phyloP scores from a whole-genome alignment of 768 basidiomycete species.

The Suillus subaureus region DNA sequence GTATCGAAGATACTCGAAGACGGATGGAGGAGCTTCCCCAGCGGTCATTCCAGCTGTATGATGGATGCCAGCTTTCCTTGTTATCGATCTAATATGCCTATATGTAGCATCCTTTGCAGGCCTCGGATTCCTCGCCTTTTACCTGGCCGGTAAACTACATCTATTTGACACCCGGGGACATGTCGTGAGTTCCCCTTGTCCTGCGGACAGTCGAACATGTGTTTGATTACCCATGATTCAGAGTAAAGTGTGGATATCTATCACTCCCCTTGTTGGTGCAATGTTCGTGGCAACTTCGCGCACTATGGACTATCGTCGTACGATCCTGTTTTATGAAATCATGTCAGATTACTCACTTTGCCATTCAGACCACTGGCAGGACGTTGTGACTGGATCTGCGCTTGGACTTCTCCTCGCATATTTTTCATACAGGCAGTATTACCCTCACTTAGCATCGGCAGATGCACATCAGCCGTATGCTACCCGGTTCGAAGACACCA shows the following conservation, averaged over 20 bases:
- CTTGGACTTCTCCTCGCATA: constrained; percentile 74
- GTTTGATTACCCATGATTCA: constrained; percentile 22
- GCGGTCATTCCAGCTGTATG: constrained; percentile 87
- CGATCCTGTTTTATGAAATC: constrained; percentile 19
- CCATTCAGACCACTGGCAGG: constrained; percentile 85
- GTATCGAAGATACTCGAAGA: constrained; percentile 60
- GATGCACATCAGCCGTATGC: constrained; percentile 67
- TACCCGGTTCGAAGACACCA: constrained; percentile 55
- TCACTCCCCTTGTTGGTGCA: constrained; percentile 76
- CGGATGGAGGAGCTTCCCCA: constrained; percentile 91
- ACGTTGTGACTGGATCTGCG: constrained; percentile 76
- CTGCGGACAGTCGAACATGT: neutral
- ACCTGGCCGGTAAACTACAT: constrained; percentile 89
- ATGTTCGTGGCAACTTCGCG: constrained; percentile 76
- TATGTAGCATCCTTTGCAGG: constrained; percentile 85
- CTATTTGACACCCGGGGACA: constrained; percentile 83
- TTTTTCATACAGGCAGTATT: constrained; percentile 84
- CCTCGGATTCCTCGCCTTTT: constrained; percentile 85
- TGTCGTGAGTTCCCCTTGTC: constrained; percentile 43
- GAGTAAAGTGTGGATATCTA: constrained; percentile 80
- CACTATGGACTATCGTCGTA: constrained; percentile 93
- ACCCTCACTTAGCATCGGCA: constrained; percentile 61
- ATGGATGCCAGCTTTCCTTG: constrained; percentile 3
- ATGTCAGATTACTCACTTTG: constrained; percentile 2
- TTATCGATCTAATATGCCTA: neutral